Percentiles rank a stretch among this genome's conserved stretches.
phyloP scores from a whole-genome alignment of 1,284 basidiomycete species.

The Ceratobasidium sp. region DNA sequence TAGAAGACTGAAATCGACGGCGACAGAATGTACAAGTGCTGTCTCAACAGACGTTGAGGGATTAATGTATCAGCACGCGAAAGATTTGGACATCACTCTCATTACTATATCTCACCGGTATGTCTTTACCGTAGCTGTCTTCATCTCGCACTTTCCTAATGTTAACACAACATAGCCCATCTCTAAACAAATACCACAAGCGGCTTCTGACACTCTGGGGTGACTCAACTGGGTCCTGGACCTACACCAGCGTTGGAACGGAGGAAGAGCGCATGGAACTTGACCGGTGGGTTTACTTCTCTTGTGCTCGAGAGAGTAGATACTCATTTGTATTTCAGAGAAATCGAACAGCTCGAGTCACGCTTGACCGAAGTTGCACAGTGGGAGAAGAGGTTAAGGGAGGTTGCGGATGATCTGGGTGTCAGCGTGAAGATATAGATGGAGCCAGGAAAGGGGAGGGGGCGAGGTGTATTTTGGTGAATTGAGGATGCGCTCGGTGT shows the following conservation, averaged over 20 bases:
- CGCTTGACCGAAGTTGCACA: constrained; percentile 74
- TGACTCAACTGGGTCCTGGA: constrained; percentile 76
- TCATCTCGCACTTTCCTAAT: neutral
- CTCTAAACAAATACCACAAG: constrained; percentile 86
- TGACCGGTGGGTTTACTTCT: constrained; percentile 61
- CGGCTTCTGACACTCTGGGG: constrained; percentile 81
- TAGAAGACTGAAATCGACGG: constrained; percentile 93
- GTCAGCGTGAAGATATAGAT: constrained; percentile 48
- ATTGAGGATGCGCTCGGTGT: neutral
- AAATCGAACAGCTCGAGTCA: constrained; percentile 76
- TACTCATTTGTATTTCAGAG: constrained; percentile 55
- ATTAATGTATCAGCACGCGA: constrained; percentile 96
- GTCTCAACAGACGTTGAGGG: constrained; percentile 95
- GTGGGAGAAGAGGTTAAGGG: constrained; percentile 74
- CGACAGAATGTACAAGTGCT: constrained; percentile 94
- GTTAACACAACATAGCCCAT: constrained; percentile 67
- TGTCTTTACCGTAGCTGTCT: constrained; percentile 48
- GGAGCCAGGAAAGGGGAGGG: too few species aligned
- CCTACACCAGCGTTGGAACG: constrained; percentile 76
- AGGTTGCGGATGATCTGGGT: constrained; percentile 64
- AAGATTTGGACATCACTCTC: constrained; percentile 86
- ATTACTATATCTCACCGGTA: constrained; percentile 92
- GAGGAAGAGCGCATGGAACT: constrained; percentile 79
- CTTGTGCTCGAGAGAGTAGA: too few species aligned
- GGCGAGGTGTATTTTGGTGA: neutral